Base-by-base conservation (phyloP, 371 early-diverging fungal species). In the Lichtheimia hyalospora region DNA sequence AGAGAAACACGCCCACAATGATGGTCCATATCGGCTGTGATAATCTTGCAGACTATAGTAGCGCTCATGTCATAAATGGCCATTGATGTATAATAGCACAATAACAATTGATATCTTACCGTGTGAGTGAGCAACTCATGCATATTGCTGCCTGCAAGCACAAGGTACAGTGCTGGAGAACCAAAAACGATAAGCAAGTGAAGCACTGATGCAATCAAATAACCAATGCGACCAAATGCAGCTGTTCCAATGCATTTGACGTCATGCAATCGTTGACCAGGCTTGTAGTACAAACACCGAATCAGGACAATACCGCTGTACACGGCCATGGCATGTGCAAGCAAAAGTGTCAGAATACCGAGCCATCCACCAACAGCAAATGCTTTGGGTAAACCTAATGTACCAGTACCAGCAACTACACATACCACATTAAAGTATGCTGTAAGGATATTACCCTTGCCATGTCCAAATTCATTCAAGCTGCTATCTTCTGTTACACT, bases 321-420 rank as follows among this genome's bases (percentile, higher is more conserved):
- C 10, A 72, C 66, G 18, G 77, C 61, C 74, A 77, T 74, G 3
- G 43, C 40, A 16, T 66, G 74, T 1, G 74, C 68, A 10, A 77
- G 60, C n/a, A 77, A 16, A 58, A 77, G 58, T 43, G 74, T 74
- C 14, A 77, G 58, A 42, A 77, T 70, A 58, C 77, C 77, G 8
- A 77, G 50, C 77, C 77, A 77, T 15, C 77, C 77, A 65, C 77
- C 77, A 3, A 50, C 24, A 10, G 69, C 70, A 57, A 74, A 74
- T 8, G 71, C 71, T 18, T 60, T 51, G 39, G 77, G 77, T 14
- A 96, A 79, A 63, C 93, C 93, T 7, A 94, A 72, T 18, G 93
- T 87, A 52, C 96, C 96, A 10, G 91, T 89, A 39, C 95, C 95
- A 6, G 92, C 92, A 15, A 92, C 85, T 13, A 93, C 89, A 71